A percentile compares a stretch with the other conserved stretches of the same genome.
Conservation (phyloP, 306 rosid species). For the Dryas octopetala region DNA sequence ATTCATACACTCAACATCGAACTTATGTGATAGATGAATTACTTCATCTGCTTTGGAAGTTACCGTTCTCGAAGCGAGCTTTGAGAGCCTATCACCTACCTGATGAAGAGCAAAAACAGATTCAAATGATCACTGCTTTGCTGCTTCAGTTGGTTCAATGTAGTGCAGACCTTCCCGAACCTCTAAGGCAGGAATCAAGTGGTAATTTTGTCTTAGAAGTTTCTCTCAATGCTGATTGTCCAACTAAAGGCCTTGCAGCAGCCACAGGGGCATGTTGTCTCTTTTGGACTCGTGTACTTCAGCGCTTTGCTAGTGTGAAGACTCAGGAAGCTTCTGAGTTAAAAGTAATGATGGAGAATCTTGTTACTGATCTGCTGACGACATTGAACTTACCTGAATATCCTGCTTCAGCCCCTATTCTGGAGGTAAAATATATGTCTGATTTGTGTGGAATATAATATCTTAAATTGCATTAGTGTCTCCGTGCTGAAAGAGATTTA, state of each 20-base stretch:
- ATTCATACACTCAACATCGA: constrained; percentile 80
- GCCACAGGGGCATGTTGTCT: constrained; percentile 74
- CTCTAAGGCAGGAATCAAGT: constrained; percentile 69
- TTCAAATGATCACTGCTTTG: constrained; percentile 95
- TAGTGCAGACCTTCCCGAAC: constrained; percentile 90
- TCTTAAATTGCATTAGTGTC: constrained; percentile 20
- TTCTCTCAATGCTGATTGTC: constrained; percentile 60
- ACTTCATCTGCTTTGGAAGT: constrained; percentile 83
- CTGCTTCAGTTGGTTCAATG: constrained; percentile 84
- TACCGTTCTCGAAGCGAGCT: constrained; percentile 87
- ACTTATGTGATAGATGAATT: constrained; percentile 89
- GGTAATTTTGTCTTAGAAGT: constrained; percentile 74
- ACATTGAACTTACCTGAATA: constrained; percentile 90
- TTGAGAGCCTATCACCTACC: constrained; percentile 83
- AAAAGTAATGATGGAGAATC: constrained; percentile 88
- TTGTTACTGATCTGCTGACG: constrained; percentile 83
- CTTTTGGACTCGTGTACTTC: constrained; percentile 90
- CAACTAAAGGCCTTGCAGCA: constrained; percentile 71
- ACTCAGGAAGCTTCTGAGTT: constrained; percentile 88
- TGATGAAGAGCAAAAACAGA: constrained; percentile 96
- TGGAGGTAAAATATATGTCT: constrained; percentile 62
- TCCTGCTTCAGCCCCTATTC: constrained; percentile 89
- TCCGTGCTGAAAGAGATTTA: constrained; percentile 37
- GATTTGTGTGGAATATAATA: constrained; percentile 1
- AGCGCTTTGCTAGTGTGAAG: constrained; percentile 82